These are phyloP conservation scores for Fusarium miscanthi DNA, from an alignment of 2,329 filamentous ascomycete species.

Conservation along the genomic window DNA sequence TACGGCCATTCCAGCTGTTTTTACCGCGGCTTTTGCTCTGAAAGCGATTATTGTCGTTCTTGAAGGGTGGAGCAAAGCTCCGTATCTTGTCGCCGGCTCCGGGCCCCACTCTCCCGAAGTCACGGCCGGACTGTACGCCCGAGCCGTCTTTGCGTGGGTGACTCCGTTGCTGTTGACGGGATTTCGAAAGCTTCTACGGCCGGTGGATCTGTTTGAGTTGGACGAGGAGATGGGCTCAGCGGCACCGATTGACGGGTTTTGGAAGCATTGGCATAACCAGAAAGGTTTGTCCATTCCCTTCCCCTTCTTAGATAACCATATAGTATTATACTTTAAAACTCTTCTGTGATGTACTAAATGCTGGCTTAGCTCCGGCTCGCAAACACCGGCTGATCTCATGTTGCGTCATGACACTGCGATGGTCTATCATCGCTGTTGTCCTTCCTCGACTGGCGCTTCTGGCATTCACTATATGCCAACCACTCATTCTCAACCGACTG, in stretches of 20 bases:
- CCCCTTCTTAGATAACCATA: constrained; percentile 19
- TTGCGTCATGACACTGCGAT: constrained; percentile 45
- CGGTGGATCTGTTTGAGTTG: constrained; percentile 51
- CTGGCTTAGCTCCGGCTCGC: constrained; percentile 21
- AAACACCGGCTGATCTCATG: constrained; percentile 45
- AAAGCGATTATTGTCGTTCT: constrained; percentile 52
- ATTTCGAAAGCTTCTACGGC: constrained; percentile 50
- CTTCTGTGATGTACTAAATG: constrained; percentile 36
- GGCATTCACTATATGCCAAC: constrained; percentile 53
- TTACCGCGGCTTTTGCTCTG: constrained; percentile 49
- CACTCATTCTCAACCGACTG: constrained; percentile 50
- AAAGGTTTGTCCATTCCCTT: constrained; percentile 35
- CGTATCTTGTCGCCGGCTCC: constrained; percentile 46
- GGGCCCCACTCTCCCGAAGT: constrained; percentile 50
- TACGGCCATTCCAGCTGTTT: constrained; percentile 47
- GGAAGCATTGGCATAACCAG: constrained; percentile 45
- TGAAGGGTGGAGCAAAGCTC: constrained; percentile 54
- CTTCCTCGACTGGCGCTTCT: constrained; percentile 49
- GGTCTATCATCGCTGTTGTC: constrained; percentile 47
- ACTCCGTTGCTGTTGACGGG: constrained; percentile 52
- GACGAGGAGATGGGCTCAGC: constrained; percentile 49
- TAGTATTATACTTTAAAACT: constrained; percentile 14
- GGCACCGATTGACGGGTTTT: constrained; percentile 46
- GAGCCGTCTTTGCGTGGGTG: constrained; percentile 54
- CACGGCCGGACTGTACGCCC: constrained; percentile 53